phyloP scores from a whole-genome alignment of 352 stramenopile genomes.

The Elongisporangium undulatum region DNA sequence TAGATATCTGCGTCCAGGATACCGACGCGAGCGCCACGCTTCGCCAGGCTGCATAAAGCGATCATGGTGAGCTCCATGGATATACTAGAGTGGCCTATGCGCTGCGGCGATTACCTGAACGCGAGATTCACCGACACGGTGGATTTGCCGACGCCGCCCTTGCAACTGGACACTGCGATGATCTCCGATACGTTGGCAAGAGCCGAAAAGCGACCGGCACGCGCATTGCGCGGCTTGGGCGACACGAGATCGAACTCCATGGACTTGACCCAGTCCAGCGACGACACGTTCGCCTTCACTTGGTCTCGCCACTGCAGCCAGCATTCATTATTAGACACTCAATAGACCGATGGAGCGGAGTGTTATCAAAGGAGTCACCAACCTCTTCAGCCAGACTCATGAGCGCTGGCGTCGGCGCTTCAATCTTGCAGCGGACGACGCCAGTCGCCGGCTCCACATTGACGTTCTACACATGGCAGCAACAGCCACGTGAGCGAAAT shows the following conservation, averaged over 20 bases:
- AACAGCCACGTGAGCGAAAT: background rate
- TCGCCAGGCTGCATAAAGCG: slow-evolving; percentile 50
- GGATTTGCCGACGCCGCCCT: slow-evolving; percentile 98
- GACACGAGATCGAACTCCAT: slow-evolving; percentile 63
- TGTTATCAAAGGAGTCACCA: background rate
- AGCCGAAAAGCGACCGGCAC: slow-evolving; percentile 68
- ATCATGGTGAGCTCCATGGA: background rate
- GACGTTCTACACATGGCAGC: slow-evolving; percentile 32
- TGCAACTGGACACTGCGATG: slow-evolving; percentile 91
- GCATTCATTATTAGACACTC: no score
- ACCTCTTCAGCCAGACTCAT: slow-evolving; percentile 69
- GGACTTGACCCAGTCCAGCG: slow-evolving; percentile 72
- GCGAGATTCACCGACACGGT: slow-evolving; percentile 99
- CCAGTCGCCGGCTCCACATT: slow-evolving; percentile 33
- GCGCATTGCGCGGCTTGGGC: slow-evolving; percentile 56
- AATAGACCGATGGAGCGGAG: background rate
- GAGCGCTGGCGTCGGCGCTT: slow-evolving; percentile 61
- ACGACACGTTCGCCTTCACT: slow-evolving; percentile 37
- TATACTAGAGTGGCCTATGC: background rate
- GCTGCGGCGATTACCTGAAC: slow-evolving; percentile 58
- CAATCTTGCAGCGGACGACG: slow-evolving; percentile 68
- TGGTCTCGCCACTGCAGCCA: slow-evolving; percentile 60
- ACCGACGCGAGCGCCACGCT: slow-evolving; percentile 92
- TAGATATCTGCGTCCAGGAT: slow-evolving; percentile 99
- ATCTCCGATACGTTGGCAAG: slow-evolving; percentile 84